These are phyloP conservation scores for Saturnispora dispora DNA, from an alignment of 805 yeast species.

Conservation along the genomic window DNA sequence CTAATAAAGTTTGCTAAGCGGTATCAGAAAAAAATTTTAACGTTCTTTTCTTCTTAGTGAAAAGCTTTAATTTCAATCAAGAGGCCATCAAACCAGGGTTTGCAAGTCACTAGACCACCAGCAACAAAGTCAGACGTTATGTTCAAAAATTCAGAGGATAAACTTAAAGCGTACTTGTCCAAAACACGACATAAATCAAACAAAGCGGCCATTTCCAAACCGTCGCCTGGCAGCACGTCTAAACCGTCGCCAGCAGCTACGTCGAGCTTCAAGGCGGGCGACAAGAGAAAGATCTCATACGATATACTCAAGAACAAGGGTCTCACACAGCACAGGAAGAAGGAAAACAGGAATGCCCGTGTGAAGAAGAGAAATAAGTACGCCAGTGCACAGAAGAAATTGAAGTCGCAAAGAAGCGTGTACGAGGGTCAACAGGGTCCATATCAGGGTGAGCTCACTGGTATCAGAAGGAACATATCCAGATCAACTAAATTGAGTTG, in stretches of 20 bases:
- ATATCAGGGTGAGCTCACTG: constrained; percentile 90
- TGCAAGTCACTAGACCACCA: background rate
- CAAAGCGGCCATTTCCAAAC: background rate
- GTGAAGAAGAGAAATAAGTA: constrained; percentile 98
- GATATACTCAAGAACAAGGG: constrained; percentile 96
- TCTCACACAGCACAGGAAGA: constrained; percentile 84
- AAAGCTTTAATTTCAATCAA: background rate
- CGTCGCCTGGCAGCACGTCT: background rate
- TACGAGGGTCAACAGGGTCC: constrained; percentile 67
- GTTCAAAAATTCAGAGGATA: constrained; percentile 6
- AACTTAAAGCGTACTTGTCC: constrained; percentile 2
- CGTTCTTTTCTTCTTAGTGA: background rate
- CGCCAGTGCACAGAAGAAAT: constrained; percentile 89
- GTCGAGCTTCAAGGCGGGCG: constrained; percentile 48
- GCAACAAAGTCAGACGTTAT: background rate
- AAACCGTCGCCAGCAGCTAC: background rate
- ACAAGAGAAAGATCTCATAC: constrained; percentile 90
- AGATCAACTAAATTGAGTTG: constrained; percentile 71
- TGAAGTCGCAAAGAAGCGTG: constrained; percentile 85
- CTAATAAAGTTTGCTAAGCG: background rate
- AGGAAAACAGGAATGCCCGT: constrained; percentile 90
- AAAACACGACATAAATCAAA: background rate
- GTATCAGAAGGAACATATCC: constrained; percentile 92
- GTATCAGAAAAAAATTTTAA: background rate
- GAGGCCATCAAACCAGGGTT: background rate